Conservation (phyloP, 208 protist species). For the Kentomonas sorsogonicus region DNA sequence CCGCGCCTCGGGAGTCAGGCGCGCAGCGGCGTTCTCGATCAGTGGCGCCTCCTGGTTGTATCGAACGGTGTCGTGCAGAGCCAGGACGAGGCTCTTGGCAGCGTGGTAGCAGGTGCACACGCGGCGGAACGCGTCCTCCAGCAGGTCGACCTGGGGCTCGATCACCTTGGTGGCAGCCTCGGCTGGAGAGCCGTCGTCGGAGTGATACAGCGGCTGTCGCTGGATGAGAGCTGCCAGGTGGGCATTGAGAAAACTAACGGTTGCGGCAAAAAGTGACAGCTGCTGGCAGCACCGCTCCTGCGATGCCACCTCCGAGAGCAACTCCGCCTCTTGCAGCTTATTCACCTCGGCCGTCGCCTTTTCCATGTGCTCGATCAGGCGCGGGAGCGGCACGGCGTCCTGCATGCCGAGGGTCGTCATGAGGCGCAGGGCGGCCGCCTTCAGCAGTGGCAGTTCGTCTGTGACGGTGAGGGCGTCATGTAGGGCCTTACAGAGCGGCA, state of each 20-base stretch:
- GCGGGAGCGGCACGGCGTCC: constrained; percentile 6
- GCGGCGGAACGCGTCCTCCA: no score
- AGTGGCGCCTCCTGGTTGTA: no score
- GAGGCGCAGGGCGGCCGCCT: neutral
- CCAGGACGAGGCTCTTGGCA: no score
- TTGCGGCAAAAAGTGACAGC: neutral
- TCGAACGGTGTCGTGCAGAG: no score
- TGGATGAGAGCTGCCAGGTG: no score
- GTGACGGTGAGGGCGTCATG: neutral
- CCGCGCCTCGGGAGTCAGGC: no score
- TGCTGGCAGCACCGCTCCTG: neutral
- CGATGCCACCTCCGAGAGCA: neutral
- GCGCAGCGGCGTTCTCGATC: no score
- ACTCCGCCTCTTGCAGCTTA: neutral
- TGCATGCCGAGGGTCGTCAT: neutral
- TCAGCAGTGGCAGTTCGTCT: neutral
- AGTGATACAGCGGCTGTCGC: no score
- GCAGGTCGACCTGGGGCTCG: no score
- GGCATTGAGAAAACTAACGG: neutral
- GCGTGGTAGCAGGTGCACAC: no score
- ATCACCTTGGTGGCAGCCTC: no score
- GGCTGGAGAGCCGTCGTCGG: no score
- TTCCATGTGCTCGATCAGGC: neutral
- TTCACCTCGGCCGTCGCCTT: neutral
- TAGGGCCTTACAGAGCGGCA: constrained; percentile 4